These are phyloP conservation scores for Pseudevernia furfuracea DNA, from an alignment of 495 filamentous ascomycete genomes.

Conservation along the genomic window DNA sequence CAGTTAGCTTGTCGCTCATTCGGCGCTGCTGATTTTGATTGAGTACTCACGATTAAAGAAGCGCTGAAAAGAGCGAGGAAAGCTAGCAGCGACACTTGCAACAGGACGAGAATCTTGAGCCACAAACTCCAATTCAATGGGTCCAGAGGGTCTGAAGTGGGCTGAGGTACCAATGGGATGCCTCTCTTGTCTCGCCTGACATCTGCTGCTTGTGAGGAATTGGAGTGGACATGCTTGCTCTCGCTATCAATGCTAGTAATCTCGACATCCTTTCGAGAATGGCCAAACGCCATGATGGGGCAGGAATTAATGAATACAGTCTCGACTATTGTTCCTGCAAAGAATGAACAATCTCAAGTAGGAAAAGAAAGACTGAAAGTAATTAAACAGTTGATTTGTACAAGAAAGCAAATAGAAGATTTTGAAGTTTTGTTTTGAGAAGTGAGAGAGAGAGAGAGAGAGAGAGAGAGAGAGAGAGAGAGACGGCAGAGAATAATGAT, in stretches of 20 bases:
- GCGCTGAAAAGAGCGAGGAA: constrained; percentile 5
- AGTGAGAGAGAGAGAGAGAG: too few relatives aligned
- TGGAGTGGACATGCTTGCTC: constrained; percentile 3
- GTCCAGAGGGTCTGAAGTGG: constrained; percentile 47
- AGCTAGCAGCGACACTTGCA: constrained; percentile 7
- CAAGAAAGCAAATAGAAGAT: too few relatives aligned
- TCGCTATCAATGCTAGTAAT: not conserved
- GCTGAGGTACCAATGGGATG: constrained; percentile 39
- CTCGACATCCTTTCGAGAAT: constrained; percentile 4
- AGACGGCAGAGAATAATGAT: not conserved
- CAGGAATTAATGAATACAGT: not conserved
- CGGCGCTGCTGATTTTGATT: not conserved
- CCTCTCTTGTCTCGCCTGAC: constrained; percentile 29
- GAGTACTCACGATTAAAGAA: constrained; percentile 2
- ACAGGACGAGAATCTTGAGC: constrained; percentile 8
- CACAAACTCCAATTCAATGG: constrained; percentile 46
- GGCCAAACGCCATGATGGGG: not conserved
- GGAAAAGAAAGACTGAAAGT: not conserved
- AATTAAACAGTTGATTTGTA: not conserved
- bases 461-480: too few relatives aligned
- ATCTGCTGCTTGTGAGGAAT: not conserved
- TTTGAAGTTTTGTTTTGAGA: too few relatives aligned
- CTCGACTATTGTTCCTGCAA: not conserved
- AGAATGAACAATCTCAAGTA: not conserved
- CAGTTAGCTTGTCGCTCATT: not conserved